Evolutionary conservation across 352 stramenopile genomes (phyloP), one percentile per base, ranked within the genome.

Genomic region (Phytophthora citricola): DNA sequence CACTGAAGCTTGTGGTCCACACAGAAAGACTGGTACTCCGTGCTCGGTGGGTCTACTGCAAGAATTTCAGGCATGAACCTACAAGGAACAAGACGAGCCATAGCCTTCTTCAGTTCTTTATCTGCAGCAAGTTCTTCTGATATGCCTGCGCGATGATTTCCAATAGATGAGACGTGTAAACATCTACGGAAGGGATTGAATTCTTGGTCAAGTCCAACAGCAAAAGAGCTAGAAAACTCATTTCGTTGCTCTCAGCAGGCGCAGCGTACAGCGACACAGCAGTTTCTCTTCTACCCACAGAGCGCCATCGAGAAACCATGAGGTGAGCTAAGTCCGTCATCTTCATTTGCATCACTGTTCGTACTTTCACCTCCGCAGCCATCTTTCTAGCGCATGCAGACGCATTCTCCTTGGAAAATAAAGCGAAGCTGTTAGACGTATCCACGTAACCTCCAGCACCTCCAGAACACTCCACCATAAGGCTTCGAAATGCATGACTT

Each of bases 101-200:
- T 60, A 3, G 73, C 73, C 22, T 78, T 78, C 52, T 75, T 74
- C 36, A 87, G 45, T 3, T 81, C 59, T 27, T 77, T 66, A 39
- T 79, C 61, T 24, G 38, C 38, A n/a, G 66, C 46, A 8, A 85
- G 24, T 43, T 76, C 55, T 7, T 46, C 14, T n/a, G 41, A 50
- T 8, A 76, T 69, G 1, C 57, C 49, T 27, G 38, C 20, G 15
- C 22, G 41, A 14, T 43, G 38, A 31, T 6, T 64, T 15, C 47
- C 56, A 20, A 85, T 65, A 4, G 75, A 69, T 11, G 76, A 51
- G 14, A 85, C 81, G 52, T 88, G 78, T 20, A 93, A 55, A 65
- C 85, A 93, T 17, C 81, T 70, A 7, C 79, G 82, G 9, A 89
- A 87, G 0, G 73, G 52, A 32, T 89, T 82, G 54, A 93, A 93